Evolutionary conservation across 495 filamentous ascomycete species (phyloP), one percentile per base, ranked within the genome.

Genomic region (Annulohypoxylon nitens): DNA sequence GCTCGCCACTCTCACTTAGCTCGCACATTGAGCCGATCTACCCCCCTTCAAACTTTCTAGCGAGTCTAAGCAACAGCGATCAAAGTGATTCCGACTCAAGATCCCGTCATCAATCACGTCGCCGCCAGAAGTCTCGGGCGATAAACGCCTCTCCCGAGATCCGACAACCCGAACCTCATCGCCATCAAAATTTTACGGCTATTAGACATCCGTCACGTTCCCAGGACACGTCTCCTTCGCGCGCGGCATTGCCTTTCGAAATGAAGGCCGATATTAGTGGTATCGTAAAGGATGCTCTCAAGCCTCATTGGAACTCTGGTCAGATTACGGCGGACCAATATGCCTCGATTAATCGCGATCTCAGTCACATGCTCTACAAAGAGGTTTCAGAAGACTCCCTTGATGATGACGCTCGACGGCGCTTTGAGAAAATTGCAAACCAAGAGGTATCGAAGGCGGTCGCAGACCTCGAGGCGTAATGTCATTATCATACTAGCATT

Each of bases 351-450:
- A 97, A 97, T 78, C 89, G 93, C 51, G 90, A 88, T 39, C 88
- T 97, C 26, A 96, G 92, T 12, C 88, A 92, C 16, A 90, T 88
- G 81, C 82, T 98, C n/a, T 98, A 98, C 78, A 92, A 97, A 43
- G 88, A 89, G 41, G 89, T 95, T 12, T 88, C 87, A 5, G 89
- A 91, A 51, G 83, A 85, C 0, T 84, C 86, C n/a, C 67, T 78
- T 2, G 72, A 83, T 33, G 86, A 88, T 36, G 85, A 87, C 11
- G 85, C 87, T 41, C 86, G 87, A 68, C 84, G 86, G 37, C 82
- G 82, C 7, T 91, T 93, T 80, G 91, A 95, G 81, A 86, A 85
- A 74, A 83, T 91, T 55, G 94, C 93, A 6, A 86, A 82, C 8
- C 85, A 89, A 7, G 93, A 97, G 81, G 94, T 98, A 0, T 87